Base-by-base conservation (phyloP, 345 rosid species). In the Dovyalis caffra region DNA sequence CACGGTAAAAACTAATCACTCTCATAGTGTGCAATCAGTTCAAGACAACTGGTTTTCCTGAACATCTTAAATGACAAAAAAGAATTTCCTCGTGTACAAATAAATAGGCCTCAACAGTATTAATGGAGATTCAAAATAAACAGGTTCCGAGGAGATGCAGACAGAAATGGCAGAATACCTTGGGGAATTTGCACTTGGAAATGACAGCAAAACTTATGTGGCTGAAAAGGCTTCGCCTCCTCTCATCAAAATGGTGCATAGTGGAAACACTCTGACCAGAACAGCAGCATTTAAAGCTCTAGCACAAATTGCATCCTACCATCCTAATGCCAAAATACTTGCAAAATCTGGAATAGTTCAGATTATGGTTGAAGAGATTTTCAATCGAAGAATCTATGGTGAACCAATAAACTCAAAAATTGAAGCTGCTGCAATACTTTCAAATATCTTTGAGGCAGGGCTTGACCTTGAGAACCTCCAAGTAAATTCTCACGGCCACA, bases 401-500 rank as follows among this genome's bases (percentile, higher is more conserved):
- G 92, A 91, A 70, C 82, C 85, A 6, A 84, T 86, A 86, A 85
- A 87, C 84, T 88, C 93, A 15, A 88, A 85, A 81, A 80, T 68
- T 32, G 97, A 87, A 84, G 92, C 97, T 65, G 91, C 92, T 38
- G 86, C 84, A 51, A 85, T 94, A 69, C 90, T 94, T 53, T 92
- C 98, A 67, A 87, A 92, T 70, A 82, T 94, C 69, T 75, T 91
- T 2, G 93, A 92, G 79, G 87, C 97, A 0, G 97, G 91, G 53
- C 14, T 87, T 69, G 92, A 91, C 69, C 78, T 83, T 72, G 90
- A 88, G 40, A 83, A 64, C 73, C 77, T 88, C 72, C 85, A 67
- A 79, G 94, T 87, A 68, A 90, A 84, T 64, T 58, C 75, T 5
- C 88, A 87, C 47, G 95, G 97, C 14, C 95, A 87, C 87, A 88